phyloP scores from a whole-genome alignment of 441 rosid species.

The Populus hybrid region DNA sequence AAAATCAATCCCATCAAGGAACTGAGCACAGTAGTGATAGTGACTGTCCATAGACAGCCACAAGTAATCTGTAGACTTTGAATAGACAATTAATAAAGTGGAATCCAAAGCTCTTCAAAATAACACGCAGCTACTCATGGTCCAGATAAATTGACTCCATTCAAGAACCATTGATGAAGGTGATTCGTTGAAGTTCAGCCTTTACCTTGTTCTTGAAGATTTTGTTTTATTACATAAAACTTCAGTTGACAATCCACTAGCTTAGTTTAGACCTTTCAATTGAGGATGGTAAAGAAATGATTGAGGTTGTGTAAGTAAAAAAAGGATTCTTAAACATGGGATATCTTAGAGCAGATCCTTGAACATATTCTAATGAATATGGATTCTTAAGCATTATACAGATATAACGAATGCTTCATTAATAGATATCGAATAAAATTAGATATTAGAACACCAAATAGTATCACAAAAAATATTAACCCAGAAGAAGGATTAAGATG shows the following conservation, averaged over 20 bases:
- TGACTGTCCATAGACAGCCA: neutral
- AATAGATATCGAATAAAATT: neutral
- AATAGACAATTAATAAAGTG: neutral
- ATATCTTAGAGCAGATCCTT: neutral
- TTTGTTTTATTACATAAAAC: neutral
- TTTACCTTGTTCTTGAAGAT: neutral
- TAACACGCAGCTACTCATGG: neutral
- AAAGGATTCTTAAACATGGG: neutral
- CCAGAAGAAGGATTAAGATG: neutral
- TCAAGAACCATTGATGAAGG: neutral
- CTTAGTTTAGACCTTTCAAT: neutral
- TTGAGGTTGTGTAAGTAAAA: neutral
- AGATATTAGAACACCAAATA: neutral
- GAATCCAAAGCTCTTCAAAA: neutral
- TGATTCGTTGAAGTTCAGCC: neutral
- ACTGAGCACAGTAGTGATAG: too few relatives aligned
- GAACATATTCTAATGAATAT: neutral
- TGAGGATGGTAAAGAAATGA: neutral
- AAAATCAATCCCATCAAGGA: too few relatives aligned
- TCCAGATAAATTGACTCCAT: neutral
- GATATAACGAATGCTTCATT: neutral
- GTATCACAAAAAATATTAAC: neutral
- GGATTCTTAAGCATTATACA: neutral
- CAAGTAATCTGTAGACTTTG: neutral
- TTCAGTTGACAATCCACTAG: neutral